Base-by-base conservation (phyloP, 2,329 filamentous ascomycete genomes). In the Stagonosporopsis rhizophila region DNA sequence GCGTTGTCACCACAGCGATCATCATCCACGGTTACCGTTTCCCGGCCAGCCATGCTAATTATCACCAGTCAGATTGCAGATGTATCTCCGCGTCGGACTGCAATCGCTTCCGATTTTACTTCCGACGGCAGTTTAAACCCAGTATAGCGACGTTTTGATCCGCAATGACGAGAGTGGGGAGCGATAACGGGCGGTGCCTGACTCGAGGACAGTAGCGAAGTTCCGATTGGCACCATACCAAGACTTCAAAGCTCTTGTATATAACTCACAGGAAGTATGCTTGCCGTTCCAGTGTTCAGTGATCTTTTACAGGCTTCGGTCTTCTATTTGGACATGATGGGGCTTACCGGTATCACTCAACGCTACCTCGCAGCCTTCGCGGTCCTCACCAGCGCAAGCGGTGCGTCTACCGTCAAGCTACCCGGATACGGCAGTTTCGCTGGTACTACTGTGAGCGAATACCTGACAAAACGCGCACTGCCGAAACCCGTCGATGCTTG, bases 401-500 rank as follows among this genome's bases (percentile, higher is more conserved):
- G 41, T 27, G 51, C 44, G n/a, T 50, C 46, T 25, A 51, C 46
- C 28, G 61, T 71, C 30, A 59, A 54, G 5, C 69, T 79, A 14
- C 64, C 74, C 6, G 75, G 70, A 7, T 79, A 79, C 41, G 77
- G 77, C 19, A 69, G 58, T 11, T 79, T 79, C 55, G 49, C 64
- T 22, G 77, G 77, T 15, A 78, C 69, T 1, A 64, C 67, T 6
- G 56, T 79, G 45, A 72, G 71, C 25, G 60, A 68, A 25, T 78
- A 74, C 1, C 48, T 78, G 32, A 78, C 69, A 27, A 74, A 75
- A 44, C 66, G 71, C 17, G 51, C 67, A 8, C 67, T 79, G 0
- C 67, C 73, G 5, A 61, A 59, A 3, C 38, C 71, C 0, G 76
- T 81, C 2, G 77, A 81, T 39, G 79, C 80, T 3, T 81, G 79